Base-by-base conservation (phyloP, 1,284 basidiomycete genomes). In the Naganishia sp. region DNA sequence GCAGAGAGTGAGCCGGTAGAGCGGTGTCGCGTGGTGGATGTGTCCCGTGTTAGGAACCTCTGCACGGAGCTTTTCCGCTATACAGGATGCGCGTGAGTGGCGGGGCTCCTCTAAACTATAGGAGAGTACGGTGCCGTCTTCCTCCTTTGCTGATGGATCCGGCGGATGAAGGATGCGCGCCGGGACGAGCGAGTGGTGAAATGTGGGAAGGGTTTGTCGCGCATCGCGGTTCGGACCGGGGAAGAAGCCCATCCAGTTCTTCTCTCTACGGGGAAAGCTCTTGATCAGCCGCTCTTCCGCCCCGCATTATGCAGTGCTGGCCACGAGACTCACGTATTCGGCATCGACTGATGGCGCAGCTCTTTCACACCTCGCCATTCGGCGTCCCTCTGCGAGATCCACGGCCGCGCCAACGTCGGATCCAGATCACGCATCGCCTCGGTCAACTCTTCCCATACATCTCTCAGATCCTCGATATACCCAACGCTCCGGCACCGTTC, bases 1-100 rank as follows among this genome's bases (percentile, higher is more conserved):
- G 9, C 86, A 91, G 73, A 98, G 97, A 82, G 93, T 92, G 69
- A 70, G 82, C 75, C 63, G 59, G 23, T 61, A 61, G 13, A 52
- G 45, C 2, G 59, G 59, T 1, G 59, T 61, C 59, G 59, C 48
- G 9, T 61, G 59, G 18, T 61, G 59, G 21, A 52, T 61, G 11
- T 36, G 16, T 23, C 31, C 48, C 31, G 31, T 9, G 36, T 36
- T 61, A 1, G 21, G 48, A 10, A 52, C 31, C 39, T 45, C 36
- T 7, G 52, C 18, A 5, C 61, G 0, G 28, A 49, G 43, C 56
- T 43, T 64, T 13, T 59, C 23, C n/a, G 23, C 18, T 6, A 13
- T 39, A 18, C 48, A 45, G 28, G 49, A 23, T 28, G 42, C 43
- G 7, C 15, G 15, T 28, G 25, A 15, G 39, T 13, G 23, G 16